Evolutionary conservation across 1,139 yeast species (phyloP), one percentile per base, ranked within the genome.

Genomic region (Scheffersomyces insectosa): DNA sequence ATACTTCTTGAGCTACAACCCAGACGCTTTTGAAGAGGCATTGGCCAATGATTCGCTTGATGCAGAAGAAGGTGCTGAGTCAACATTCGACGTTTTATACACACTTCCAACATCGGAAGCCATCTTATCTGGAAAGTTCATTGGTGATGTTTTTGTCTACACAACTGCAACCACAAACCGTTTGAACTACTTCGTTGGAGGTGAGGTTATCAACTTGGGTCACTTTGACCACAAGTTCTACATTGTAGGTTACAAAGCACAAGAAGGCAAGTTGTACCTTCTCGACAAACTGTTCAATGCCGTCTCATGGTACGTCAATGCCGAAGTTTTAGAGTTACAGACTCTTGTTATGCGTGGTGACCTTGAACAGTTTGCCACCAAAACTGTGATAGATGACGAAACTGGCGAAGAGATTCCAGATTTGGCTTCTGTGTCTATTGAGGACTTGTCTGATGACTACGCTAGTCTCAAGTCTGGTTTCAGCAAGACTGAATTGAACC

Each of bases 271-370:
- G 56, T 84, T 93, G 47, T 95, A 90, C 62, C 82, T 93, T 56
- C 83, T 93, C 50, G 99, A 93, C 66, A 91, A 90, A 69, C 90
- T 93, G 47, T 80, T 90, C 60, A 85, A 87, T 54, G 85, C 93
- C 40, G 73, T 87, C 37, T 82, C 96, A 16, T 91, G 93, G 76
- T 83, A 78, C 57, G 77, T 95, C 42, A 88, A 96, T 33, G 71
- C 93, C 38, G 82, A 90, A 23, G 95, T 95, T 8, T 78, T 93
- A 52, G 98, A 91, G 69, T 90, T 90, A 66, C 98, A 93, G 73
- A 93, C 99, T 1, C 81, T 91, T 50, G 96, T 93, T 5, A 77
- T 93, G 70, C 84, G 99, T 65, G 98, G 97, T 40, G 98, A 95
- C 59, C 72, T 91, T 58, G 78, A 73, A 55, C 75, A 72, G 51